Base-by-base conservation (phyloP, 768 basidiomycete species). In the Boletus coccyginus region DNA sequence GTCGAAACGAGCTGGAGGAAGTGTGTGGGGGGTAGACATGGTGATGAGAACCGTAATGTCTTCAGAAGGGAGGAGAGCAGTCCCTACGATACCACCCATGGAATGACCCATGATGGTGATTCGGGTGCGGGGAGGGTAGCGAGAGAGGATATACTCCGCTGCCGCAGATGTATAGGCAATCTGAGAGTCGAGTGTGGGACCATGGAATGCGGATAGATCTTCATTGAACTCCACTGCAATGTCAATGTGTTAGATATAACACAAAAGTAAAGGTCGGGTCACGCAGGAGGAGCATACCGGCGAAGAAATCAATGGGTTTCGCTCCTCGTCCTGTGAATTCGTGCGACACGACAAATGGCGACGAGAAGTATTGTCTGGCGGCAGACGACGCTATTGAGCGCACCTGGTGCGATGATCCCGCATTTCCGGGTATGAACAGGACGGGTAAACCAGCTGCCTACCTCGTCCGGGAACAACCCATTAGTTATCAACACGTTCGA, bases 361-460 rank as follows among this genome's bases (percentile, higher is more conserved):
- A 77, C 14, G 79, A 74, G 66, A 82, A 92, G 67, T 82, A 94
- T 62, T 95, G 92, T 49, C 90, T 79, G 0, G 88, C 76, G 7
- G 94, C 92, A 11, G 93, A 94, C 13, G 92, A 94, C 5, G 96
- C 96, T 62, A 98, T 94, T 13, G 93, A 95, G 60, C 97, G 86
- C 46, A 92, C 90, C 78, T 98, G 97, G 61, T 85, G 87, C 35
- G 90, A 94, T 3, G 92, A 95, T 7, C 97, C 97, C 24, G 96
- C 96, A 70, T 98, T 98, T 9, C 97, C 97, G 2, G 97, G 97
- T 42, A 98, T 88, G 75, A 98, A 99, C 31, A 99, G 78, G 31
- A 96, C 92, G n/a, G 97, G 97, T 17, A 81, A 67, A 39, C 93
- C 92, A 51, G 75, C 57, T 31, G 66, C 53, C 70, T 71, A 55